These are phyloP conservation scores for Aspergillus ochraceus DNA, from an alignment of 2,329 filamentous ascomycete species.

Conservation along the genomic window DNA sequence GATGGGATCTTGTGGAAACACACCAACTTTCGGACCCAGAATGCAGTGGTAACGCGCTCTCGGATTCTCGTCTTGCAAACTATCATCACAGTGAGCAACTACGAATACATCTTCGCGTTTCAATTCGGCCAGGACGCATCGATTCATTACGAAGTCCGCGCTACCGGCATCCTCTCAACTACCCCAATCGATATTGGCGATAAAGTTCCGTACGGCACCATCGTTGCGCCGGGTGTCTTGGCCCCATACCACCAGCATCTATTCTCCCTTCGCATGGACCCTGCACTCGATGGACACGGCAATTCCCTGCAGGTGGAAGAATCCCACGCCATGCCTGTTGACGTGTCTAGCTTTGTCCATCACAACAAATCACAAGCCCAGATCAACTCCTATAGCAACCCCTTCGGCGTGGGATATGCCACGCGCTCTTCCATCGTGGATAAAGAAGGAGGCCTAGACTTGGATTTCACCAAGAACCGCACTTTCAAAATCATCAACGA, in stretches of 20 bases:
- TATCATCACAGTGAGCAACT: slow-evolving; percentile 45
- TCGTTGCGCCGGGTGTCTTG: slow-evolving; percentile 43
- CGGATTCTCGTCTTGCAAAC: slow-evolving; percentile 39
- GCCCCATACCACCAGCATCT: slow-evolving; percentile 48
- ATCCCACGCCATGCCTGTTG: slow-evolving; percentile 57
- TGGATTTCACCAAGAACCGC: slow-evolving; percentile 39
- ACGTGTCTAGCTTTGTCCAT: slow-evolving; percentile 23
- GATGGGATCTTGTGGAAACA: slow-evolving; percentile 44
- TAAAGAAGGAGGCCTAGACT: slow-evolving; percentile 46
- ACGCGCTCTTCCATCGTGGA: slow-evolving; percentile 44
- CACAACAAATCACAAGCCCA: no score
- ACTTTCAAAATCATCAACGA: slow-evolving; percentile 60
- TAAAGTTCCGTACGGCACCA: slow-evolving; percentile 39
- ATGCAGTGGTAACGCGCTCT: slow-evolving; percentile 34
- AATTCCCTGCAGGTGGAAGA: slow-evolving; percentile 57
- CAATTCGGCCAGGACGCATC: slow-evolving; percentile 43
- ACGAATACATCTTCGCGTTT: slow-evolving; percentile 48
- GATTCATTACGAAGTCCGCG: slow-evolving; percentile 45
- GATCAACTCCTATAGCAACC: slow-evolving; percentile 39
- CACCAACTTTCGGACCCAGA: slow-evolving; percentile 39
- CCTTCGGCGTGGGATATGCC: slow-evolving; percentile 52
- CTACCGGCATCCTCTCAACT: slow-evolving; percentile 49
- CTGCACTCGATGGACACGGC: slow-evolving; percentile 38
- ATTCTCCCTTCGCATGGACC: slow-evolving; percentile 47
- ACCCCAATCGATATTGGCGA: slow-evolving; percentile 36